These are phyloP conservation scores for Verticillium albo-atrum DNA, from an alignment of 2,329 filamentous ascomycete species.

Conservation along the genomic window DNA sequence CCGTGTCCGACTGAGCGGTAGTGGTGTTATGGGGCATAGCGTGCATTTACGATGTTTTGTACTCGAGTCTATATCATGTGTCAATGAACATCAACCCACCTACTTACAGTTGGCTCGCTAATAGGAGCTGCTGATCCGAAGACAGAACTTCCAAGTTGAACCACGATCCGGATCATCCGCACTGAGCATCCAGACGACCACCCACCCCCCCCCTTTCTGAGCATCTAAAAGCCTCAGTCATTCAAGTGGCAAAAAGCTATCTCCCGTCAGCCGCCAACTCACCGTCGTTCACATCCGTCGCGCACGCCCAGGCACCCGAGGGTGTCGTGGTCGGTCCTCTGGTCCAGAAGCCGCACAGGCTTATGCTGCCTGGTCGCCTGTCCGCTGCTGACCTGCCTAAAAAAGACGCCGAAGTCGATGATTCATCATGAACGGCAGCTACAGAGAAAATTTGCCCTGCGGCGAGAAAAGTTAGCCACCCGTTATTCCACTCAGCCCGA, in stretches of 20 bases:
- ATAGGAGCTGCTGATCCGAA: too few species aligned
- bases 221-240: too few species aligned
- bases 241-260: neutral
- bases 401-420: neutral
- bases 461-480: neutral
- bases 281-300: neutral
- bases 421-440: neutral
- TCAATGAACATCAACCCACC: neutral
- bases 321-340: neutral
- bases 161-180: too few species aligned
- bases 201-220: too few species aligned
- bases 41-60: too few species aligned
- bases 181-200: too few species aligned
- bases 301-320: neutral
- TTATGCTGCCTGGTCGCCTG: too few species aligned
- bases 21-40: too few species aligned
- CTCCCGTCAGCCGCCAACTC: neutral
- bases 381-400: neutral
- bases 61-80: neutral
- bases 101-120: too few species aligned
- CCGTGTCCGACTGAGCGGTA: neutral
- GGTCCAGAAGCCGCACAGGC: neutral
- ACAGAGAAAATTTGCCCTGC: neutral
- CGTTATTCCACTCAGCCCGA: neutral
- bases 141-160: too few species aligned